Percentiles rank a stretch among this genome's conserved stretches.
These are phyloP conservation scores for Boletus vermiculosoides DNA, from an alignment of 768 basidiomycete genomes.

Conservation along the genomic window DNA sequence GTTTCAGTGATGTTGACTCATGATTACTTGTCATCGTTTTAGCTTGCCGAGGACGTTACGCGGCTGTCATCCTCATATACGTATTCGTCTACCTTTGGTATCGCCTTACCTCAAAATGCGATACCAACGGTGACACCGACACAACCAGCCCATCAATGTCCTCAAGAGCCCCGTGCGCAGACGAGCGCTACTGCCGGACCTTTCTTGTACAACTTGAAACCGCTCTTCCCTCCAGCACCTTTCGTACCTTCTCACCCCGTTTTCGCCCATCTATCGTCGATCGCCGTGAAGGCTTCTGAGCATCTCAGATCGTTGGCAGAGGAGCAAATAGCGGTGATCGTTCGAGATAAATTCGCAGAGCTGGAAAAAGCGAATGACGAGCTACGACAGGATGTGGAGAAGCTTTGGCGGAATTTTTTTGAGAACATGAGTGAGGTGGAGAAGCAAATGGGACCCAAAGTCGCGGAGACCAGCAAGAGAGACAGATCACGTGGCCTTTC, in stretches of 20 bases:
- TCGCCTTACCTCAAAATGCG: slow-evolving; percentile 39
- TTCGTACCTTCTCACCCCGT: slow-evolving; percentile 74
- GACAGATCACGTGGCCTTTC: slow-evolving; percentile 25
- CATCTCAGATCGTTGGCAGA: slow-evolving; percentile 56
- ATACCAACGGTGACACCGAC: slow-evolving; percentile 24
- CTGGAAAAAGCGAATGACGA: slow-evolving; percentile 54
- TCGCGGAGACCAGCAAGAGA: slow-evolving; percentile 15
- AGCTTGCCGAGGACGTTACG: slow-evolving; percentile 28
- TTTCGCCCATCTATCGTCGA: slow-evolving; percentile 60
- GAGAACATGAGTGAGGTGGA: slow-evolving; percentile 46
- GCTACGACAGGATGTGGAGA: slow-evolving; percentile 57
- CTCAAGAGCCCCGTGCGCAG: slow-evolving; percentile 28
- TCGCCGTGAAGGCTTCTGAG: slow-evolving; percentile 56
- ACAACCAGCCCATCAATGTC: slow-evolving; percentile 26
- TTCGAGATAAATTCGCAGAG: slow-evolving; percentile 53
- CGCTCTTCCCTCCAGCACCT: slow-evolving; percentile 72
- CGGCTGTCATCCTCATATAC: slow-evolving; percentile 37
- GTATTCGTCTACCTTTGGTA: slow-evolving; percentile 47
- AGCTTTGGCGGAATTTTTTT: slow-evolving; percentile 60
- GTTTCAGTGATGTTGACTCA: slow-evolving; percentile 17
- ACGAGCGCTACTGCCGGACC: slow-evolving; percentile 23
- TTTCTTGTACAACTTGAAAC: slow-evolving; percentile 53
- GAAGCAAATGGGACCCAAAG: slow-evolving; percentile 33
- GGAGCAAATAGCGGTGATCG: slow-evolving; percentile 51
- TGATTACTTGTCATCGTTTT: slow-evolving; percentile 11